A percentile compares a stretch with the other conserved stretches of the same genome.
These are phyloP conservation scores for Closterium sp. DNA, from an alignment of 139 green algal species.

Conservation along the genomic window DNA sequence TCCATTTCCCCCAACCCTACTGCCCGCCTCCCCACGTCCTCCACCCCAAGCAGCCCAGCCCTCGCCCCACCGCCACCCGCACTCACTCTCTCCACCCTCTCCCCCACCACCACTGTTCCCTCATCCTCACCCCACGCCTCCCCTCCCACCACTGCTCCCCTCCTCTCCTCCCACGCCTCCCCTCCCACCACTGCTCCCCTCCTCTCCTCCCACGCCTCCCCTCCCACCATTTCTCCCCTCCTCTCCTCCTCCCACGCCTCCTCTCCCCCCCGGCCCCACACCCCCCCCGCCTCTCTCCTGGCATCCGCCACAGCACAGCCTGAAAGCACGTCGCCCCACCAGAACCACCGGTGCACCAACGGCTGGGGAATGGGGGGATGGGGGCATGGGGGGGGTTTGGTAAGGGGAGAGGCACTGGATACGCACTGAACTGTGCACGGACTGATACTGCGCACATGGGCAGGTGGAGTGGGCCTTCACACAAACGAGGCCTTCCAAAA, in stretches of 20 bases:
- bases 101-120: neutral
- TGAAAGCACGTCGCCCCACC: neutral
- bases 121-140: conserved; percentile 1
- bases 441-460: no score
- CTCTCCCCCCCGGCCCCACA: neutral
- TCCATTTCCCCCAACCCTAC: neutral
- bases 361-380: no score
- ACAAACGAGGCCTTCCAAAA: no score
- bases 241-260: neutral
- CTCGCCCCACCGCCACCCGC: neutral
- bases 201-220: neutral
- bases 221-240: neutral
- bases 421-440: no score
- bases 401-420: no score
- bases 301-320: neutral
- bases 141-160: no score
- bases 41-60: neutral
- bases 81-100: neutral
- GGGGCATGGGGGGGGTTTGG: no score
- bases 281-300: neutral
- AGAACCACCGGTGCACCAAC: neutral
- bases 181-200: no score
- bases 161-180: no score
- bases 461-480: neutral
- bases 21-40: neutral